Base-by-base conservation (phyloP, 208 protist genomes). In the Jaenimonas drosophilae region DNA sequence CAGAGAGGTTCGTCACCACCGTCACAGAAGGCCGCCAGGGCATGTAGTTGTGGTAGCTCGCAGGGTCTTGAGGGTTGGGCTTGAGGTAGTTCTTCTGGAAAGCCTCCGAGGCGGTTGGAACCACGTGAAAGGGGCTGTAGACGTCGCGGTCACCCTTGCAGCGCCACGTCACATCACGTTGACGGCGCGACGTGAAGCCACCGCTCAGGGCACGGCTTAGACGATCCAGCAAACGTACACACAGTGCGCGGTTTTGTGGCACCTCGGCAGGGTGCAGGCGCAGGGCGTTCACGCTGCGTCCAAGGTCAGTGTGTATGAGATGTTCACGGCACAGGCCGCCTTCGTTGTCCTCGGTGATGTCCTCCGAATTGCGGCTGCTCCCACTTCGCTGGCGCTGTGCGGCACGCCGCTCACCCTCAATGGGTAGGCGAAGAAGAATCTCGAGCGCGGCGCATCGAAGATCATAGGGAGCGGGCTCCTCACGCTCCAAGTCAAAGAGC, bases 61-160 rank as follows among this genome's bases (percentile, higher is more conserved):
- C 72, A 5, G 83, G 83, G 33, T 91, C 83, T 14, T 64, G 71
- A 17, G 83, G 83, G 49, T 91, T 67, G 12, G 78, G 75, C 36
- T 63, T 61, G 51, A 76, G 66, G 42, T 81, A 70, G 0, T 61
- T 45, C 47, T 62, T 62, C 61, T 81, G 69, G 54, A 91, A 76
- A 21, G 70, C 68, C 43, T 91, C 71, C 0, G 77, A 75, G 32
- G 68, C 44, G 19, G 83, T 88, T 51, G 64, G 57, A 9, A 91
- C 64, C 11, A 64, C 58, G 49, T 76, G 70, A 38, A 88, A 91
- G 0, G 83, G 83, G 20, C 71, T 71, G 1, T 67, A 64, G 16
- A 91, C 75, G 4, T 61, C 73, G 3, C 55, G 57, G 49, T 85
- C 76, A 20, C 66, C 47, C 50, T 81, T 61, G 48, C 70, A 78